Evolutionary conservation across 1,284 basidiomycete genomes (phyloP).

Genomic region (Leccinum solheimii): DNA sequence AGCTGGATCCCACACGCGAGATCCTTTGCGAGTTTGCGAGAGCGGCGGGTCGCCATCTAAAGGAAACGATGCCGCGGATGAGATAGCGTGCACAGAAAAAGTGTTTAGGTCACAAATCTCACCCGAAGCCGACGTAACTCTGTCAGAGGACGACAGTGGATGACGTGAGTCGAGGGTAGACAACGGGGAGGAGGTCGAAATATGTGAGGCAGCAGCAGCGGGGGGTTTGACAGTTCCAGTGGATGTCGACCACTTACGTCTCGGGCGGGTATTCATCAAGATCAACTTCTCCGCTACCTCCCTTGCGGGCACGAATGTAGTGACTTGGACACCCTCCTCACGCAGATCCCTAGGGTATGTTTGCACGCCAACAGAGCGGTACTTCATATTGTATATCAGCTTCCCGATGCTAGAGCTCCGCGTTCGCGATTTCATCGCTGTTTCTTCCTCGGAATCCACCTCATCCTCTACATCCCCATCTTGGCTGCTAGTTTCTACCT

Average conservation of each 20-base stretch:
- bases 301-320: conserved; percentile 10
- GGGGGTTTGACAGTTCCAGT: conserved; percentile 27
- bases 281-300: conserved; percentile 21
- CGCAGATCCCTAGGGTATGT: conserved; percentile 26
- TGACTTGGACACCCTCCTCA: conserved; percentile 29
- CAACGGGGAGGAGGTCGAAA: conserved; percentile 14
- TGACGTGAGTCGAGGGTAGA: conserved; percentile 2
- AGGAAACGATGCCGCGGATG: conserved; percentile 51
- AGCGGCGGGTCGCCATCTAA: conserved; percentile 40
- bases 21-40: conserved; percentile 36
- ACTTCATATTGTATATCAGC: conserved; percentile 10
- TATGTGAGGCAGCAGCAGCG: conserved; percentile 29
- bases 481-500: conserved; percentile 64
- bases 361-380: conserved; percentile 36
- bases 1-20: conserved; percentile 75
- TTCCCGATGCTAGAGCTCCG: conserved; percentile 18
- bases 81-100: conserved; percentile 39
- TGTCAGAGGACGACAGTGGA: neutral
- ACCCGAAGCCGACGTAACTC: neutral
- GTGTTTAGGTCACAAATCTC: conserved; percentile 1
- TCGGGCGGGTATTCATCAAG: conserved; percentile 24
- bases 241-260: conserved; percentile 40
- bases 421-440: conserved; percentile 25
- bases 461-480: conserved; percentile 86
- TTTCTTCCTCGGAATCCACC: conserved; percentile 55